phyloP scores from a whole-genome alignment of 1,139 yeast genomes.

The Groenewaldozyma auringiensis region DNA sequence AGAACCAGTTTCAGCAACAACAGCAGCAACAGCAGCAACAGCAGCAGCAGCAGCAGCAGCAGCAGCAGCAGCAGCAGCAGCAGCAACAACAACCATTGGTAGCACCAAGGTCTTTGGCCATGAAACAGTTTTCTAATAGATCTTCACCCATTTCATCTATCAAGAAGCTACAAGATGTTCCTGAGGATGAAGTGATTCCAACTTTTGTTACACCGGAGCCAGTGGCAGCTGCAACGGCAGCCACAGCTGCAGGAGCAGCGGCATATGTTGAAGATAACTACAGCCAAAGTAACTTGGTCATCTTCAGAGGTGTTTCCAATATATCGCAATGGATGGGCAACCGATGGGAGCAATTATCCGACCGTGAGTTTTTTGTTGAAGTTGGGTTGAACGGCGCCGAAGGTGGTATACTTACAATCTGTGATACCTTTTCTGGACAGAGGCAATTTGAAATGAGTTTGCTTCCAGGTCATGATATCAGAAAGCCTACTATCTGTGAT shows the following conservation, averaged over 20 bases:
- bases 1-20: background rate
- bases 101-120: background rate
- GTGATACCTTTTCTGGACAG: slow-evolving; percentile 4
- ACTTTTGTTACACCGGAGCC: slow-evolving; percentile 5
- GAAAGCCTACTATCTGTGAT: slow-evolving; percentile 25
- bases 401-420: slow-evolving; percentile 16
- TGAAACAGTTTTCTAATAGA: slow-evolving; percentile 2
- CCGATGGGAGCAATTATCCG: slow-evolving; percentile 17
- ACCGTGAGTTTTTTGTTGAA: slow-evolving; percentile 14
- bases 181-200: slow-evolving; percentile 16
- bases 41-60: slow-evolving; percentile 3
- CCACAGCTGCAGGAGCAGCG: slow-evolving; percentile 6
- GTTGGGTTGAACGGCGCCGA: slow-evolving; percentile 18
- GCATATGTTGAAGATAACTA: too few relatives aligned
- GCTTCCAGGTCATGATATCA: slow-evolving; percentile 17
- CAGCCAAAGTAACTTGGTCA: background rate
- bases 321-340: slow-evolving; percentile 19
- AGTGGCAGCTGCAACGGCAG: slow-evolving; percentile 7
- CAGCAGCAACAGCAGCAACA: background rate
- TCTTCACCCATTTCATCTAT: background rate
- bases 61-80: slow-evolving; percentile 1
- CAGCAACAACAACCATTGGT: background rate
- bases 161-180: slow-evolving; percentile 50
- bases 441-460: slow-evolving; percentile 13
- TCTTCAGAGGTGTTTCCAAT: slow-evolving; percentile 17